Base-by-base conservation (phyloP, 495 filamentous ascomycete species). In the Podospora tetraspora region DNA sequence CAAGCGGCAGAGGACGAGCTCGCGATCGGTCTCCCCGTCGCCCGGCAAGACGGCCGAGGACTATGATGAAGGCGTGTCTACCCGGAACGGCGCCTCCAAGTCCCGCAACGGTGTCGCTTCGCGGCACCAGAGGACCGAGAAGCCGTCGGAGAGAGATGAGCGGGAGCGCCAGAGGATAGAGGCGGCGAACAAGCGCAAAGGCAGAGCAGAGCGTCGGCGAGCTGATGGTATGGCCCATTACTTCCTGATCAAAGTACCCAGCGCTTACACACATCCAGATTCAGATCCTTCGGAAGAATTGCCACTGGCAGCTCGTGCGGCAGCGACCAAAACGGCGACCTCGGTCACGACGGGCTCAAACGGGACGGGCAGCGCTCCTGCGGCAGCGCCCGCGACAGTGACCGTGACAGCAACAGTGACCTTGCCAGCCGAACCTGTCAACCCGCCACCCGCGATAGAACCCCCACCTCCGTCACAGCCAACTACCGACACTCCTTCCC, bases 1-100 rank as follows among this genome's bases (percentile, higher is more conserved):
- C 3, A 91, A 91, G 74, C 84, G 92, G 67, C 92, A 89, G 72
- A 86, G 92, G 62, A 95, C 92, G 23, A 83, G 82, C 68, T 96
- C 93, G 22, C 86, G 87, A 24, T 92, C 90, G 21, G 86, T 86
- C 19, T 86, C 89, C 7, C 85, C 87, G 71, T 73, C 70, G 10
- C 65, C 79, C 69, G 60, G 74, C 64, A 78, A 88, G 71, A 67
- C 68, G 8, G 73, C 83, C 72, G 79, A 84, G 75, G 89, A 90
- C 10, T 94, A 92, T 0, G 92, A 94, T 62, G 90, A 93, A 62
- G 92, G 88, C 61, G 83, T 82, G 58, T 73, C 79, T 32, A 62
- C 68, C 10, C 79, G 82, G 30, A 87, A 85, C 65, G 84, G 84
- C 13, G 72, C 76, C 21, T 79, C 74, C 10, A 91, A 89, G 71